Evolutionary conservation across 805 yeast genomes (phyloP).

Genomic region (Starmerella stellata): DNA sequence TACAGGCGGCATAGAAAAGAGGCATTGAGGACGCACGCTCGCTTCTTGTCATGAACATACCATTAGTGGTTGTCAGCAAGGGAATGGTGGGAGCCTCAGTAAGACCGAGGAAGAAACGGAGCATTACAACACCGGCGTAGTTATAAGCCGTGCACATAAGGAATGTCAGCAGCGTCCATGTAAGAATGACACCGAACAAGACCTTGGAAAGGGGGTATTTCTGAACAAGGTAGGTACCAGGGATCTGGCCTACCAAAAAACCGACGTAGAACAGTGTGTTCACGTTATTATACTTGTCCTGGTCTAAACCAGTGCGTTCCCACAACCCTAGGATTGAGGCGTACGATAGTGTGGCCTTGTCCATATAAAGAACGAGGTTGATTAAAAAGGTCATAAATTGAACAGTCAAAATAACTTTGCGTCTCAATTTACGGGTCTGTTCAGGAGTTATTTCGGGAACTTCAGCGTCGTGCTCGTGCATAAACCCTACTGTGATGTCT

Average conservation of each 20-base stretch:
- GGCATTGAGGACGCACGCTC: slow-evolving; percentile 34
- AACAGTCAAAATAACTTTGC: slow-evolving; percentile 2
- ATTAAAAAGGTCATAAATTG: slow-evolving; percentile 3
- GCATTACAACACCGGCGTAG: slow-evolving; percentile 29
- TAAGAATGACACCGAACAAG: slow-evolving; percentile 21
- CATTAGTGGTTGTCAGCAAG: slow-evolving; percentile 36
- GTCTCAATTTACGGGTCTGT: not conserved
- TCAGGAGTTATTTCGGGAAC: slow-evolving; percentile 2
- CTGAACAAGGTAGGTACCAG: slow-evolving; percentile 29
- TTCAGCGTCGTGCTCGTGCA: slow-evolving; percentile 1
- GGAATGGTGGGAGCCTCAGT: slow-evolving; percentile 37
- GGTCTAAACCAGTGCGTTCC: slow-evolving; percentile 19
- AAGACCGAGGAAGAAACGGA: slow-evolving; percentile 31
- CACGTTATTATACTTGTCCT: slow-evolving; percentile 34
- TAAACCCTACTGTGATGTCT: slow-evolving; percentile 1
- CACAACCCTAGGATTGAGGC: slow-evolving; percentile 26
- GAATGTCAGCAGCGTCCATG: slow-evolving; percentile 31
- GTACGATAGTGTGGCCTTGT: slow-evolving; percentile 29
- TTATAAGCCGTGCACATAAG: slow-evolving; percentile 24
- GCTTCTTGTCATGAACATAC: slow-evolving; percentile 36
- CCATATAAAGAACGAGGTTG: slow-evolving; percentile 22
- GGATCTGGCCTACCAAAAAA: slow-evolving; percentile 30
- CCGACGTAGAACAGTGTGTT: slow-evolving; percentile 32
- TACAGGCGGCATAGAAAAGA: slow-evolving; percentile 33
- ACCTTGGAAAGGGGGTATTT: slow-evolving; percentile 25